Base-by-base conservation (phyloP, 2,329 filamentous ascomycete genomes). In the Aspergillus piperis region DNA sequence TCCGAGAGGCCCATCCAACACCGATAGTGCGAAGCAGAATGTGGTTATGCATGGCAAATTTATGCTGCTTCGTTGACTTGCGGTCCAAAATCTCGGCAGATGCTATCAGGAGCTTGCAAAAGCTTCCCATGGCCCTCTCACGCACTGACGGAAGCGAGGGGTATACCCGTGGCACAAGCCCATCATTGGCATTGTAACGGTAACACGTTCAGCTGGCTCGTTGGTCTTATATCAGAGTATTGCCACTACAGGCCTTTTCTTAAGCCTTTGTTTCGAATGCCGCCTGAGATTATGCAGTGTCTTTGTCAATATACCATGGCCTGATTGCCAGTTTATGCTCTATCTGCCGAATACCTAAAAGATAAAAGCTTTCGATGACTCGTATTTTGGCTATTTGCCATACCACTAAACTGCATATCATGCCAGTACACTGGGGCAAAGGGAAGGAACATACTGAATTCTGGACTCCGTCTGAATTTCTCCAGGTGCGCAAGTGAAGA, bases 321-420 rank as follows among this genome's bases (percentile, higher is more conserved):
- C 19, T 44, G 3, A 44, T 44, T 44, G 19, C 21, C 19, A 11
- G 10, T 44, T 11, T 19, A 11, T 44, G 41, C 8, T 44, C 10
- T 42, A 8, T 23, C 41, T 21, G 21, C 19, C 19, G 2, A 23
- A 42, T 21, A 13, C 41, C 19, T 13, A 23, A 13, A 44, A 44
- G 41, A 19, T 6, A 44, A 44, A 44, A 10, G 13, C 21, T 11
- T 44, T 44, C 41, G 19, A 44, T 44, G 41, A 23, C 19, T 44
- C 41, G 23, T 13, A 44, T 8, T 13, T 19, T 44, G 17, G 5
- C 6, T 13, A 13, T 23, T 23, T 39, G 51, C 6, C 32, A 19
- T 2, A 23, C 15, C 56, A 52, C 52, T 36, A 44, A 21, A 55
- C 52, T 57, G 60, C 60, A 62, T 55, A 52, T 11, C 11, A 32